These are phyloP conservation scores for Dactylellina sp. DNA, from an alignment of 2,329 filamentous ascomycete genomes.

Conservation along the genomic window DNA sequence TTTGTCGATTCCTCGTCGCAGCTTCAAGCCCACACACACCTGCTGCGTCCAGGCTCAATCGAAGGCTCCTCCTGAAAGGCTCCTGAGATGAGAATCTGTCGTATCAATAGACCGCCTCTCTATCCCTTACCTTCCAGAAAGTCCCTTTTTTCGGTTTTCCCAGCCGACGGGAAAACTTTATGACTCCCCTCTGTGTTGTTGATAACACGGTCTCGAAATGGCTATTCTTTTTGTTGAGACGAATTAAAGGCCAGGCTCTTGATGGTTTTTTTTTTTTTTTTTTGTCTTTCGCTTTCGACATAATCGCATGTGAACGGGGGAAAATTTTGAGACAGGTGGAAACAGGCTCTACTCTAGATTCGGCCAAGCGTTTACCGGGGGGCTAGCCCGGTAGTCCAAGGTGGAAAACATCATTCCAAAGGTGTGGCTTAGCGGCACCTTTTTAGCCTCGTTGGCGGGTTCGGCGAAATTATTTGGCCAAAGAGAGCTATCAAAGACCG, in stretches of 20 bases:
- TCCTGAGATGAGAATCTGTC: not conserved
- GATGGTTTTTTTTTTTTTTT: not conserved
- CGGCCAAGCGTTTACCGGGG: slow-evolving; percentile 11
- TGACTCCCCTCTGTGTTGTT: slow-evolving; percentile 30
- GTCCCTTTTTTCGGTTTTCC: slow-evolving; percentile 1
- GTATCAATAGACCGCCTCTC: slow-evolving; percentile 11
- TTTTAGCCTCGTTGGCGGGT: slow-evolving; percentile 37
- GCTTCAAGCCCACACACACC: not conserved
- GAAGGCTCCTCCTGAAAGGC: not conserved
- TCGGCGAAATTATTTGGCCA: slow-evolving; percentile 3
- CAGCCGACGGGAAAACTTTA: not conserved
- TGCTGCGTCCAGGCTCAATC: not conserved
- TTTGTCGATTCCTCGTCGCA: not conserved
- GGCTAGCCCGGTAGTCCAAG: slow-evolving; percentile 12
- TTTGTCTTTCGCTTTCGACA: not conserved
- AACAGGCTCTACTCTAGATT: slow-evolving; percentile 12
- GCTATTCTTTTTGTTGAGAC: slow-evolving; percentile 24
- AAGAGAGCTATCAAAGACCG: not conserved
- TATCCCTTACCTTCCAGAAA: slow-evolving; percentile 42
- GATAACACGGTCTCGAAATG: slow-evolving; percentile 17
- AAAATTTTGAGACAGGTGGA: slow-evolving; percentile 50
- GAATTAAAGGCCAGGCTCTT: slow-evolving; percentile 37
- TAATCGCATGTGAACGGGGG: slow-evolving; percentile 51
- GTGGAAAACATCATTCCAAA: slow-evolving; percentile 31
- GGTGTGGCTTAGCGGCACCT: slow-evolving; percentile 46